Evolutionary conservation across 2,329 filamentous ascomycete genomes (phyloP), one percentile per base, ranked within the genome.

Genomic region (Aschersonia sp.): DNA sequence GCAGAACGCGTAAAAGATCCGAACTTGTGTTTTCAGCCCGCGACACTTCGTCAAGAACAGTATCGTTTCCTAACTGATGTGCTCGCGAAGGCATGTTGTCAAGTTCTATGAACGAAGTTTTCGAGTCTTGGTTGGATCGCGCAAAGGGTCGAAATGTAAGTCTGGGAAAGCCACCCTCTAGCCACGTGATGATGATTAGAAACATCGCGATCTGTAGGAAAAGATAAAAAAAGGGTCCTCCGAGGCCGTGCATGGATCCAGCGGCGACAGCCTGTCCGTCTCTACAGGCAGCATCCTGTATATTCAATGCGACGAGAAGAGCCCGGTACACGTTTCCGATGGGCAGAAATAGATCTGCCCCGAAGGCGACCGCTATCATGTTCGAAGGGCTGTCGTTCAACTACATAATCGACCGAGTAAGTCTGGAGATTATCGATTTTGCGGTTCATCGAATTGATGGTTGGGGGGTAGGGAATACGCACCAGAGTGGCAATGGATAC

Each of bases 221-320:
- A 0, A 94, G 74, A 59, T 91, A 94, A 0, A 89, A 65, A 31
- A 94, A 88, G 0, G 86, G 85, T 0, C 85, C 85, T 31, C 88
- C 88, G 55, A 88, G 94, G 10, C 43, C 51, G 12, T 82, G 74
- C 1, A 74, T 74, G 28, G 92, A 77, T 3, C 71, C 77, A 6
- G 78, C 82, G 0, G 85, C 80, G 54, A 86, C 80, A 31, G 46
- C 66, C 10, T 69, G 51, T n/a, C 77, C 68, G 35, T 74, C 78
- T 32, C 73, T 71, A 61, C 89, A 95, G 4, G 84, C 73, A 0
- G 84, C 72, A 1, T 83, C 84, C 61, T 92, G 91, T 2, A 86
- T 69, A 59, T 94, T 94, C 51, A 94, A 71, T 0, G 80, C 73
- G 2, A 91, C 64, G 51, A 92, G 81, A 38, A 94, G 63, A 0